phyloP scores from a whole-genome alignment of 148 eudicot species.

The Chenopodium quinoa region DNA sequence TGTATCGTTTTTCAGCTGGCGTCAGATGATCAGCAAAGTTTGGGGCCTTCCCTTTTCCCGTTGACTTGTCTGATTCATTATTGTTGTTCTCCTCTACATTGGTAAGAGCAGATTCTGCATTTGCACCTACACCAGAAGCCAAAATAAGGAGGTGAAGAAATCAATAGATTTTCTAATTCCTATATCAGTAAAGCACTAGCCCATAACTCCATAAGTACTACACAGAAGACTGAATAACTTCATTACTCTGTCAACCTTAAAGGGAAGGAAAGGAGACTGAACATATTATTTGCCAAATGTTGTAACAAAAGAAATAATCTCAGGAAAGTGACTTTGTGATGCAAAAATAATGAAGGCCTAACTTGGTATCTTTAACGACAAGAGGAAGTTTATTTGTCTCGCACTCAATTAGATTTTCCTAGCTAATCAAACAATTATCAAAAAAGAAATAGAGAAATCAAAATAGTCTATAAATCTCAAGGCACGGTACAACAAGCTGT shows the following conservation, averaged over 20 bases:
- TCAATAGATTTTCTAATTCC: background rate
- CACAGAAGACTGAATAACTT: background rate
- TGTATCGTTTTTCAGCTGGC: conserved; percentile 90
- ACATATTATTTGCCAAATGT: background rate
- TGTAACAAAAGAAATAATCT: background rate
- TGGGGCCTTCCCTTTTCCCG: conserved; percentile 35
- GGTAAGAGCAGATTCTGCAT: conserved; percentile 27
- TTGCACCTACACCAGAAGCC: conserved; percentile 30
- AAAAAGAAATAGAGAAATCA: background rate
- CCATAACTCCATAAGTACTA: background rate
- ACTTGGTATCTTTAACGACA: background rate
- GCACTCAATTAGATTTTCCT: background rate
- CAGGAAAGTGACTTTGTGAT: background rate
- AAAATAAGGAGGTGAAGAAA: background rate
- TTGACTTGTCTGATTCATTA: conserved; percentile 30
- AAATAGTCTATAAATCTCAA: background rate
- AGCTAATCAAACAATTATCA: background rate
- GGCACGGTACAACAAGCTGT: background rate
- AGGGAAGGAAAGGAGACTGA: background rate
- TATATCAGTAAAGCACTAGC: background rate
- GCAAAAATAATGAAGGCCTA: background rate
- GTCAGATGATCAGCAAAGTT: conserved; percentile 60
- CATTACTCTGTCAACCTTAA: background rate
- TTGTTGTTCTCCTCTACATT: conserved; percentile 37
- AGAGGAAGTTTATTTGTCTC: background rate